These are phyloP conservation scores for Ogataea methanolica DNA, from an alignment of 805 yeast species.

Conservation along the genomic window DNA sequence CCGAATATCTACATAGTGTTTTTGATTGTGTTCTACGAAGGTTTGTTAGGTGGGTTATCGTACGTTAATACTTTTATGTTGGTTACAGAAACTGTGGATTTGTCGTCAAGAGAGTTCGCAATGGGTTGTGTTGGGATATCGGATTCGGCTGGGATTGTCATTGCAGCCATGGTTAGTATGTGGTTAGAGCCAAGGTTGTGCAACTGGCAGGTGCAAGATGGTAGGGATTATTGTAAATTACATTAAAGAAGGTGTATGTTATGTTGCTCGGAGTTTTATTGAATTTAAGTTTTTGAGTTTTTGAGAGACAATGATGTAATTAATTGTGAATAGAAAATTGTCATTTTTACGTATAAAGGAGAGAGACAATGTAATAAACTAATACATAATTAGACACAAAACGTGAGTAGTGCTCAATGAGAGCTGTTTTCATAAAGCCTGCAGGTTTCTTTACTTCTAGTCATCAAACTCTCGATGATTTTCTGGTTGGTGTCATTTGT, in stretches of 20 bases:
- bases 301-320: too few species aligned
- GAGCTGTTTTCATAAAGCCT: conserved; percentile 2
- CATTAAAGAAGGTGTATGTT: conserved; percentile 16
- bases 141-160: conserved; percentile 77
- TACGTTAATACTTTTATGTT: conserved; percentile 85
- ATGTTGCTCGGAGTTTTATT: too few species aligned
- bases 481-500: conserved; percentile 53
- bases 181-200: conserved; percentile 74
- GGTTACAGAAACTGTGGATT: conserved; percentile 55
- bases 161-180: conserved; percentile 75
- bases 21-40: conserved; percentile 73
- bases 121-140: conserved; percentile 82
- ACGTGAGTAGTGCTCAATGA: too few species aligned
- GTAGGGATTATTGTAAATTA: conserved; percentile 74
- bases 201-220: conserved; percentile 59
- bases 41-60: conserved; percentile 84
- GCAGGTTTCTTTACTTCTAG: conserved; percentile 24
- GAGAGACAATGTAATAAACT: too few species aligned
- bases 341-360: too few species aligned
- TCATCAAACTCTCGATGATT: conserved; percentile 50
- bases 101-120: conserved; percentile 64
- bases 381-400: too few species aligned
- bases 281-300: too few species aligned
- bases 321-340: too few species aligned
- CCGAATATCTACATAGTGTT: conserved; percentile 60